Conservation (phyloP, 805 yeast genomes). For the Lipomyces sp. region DNA sequence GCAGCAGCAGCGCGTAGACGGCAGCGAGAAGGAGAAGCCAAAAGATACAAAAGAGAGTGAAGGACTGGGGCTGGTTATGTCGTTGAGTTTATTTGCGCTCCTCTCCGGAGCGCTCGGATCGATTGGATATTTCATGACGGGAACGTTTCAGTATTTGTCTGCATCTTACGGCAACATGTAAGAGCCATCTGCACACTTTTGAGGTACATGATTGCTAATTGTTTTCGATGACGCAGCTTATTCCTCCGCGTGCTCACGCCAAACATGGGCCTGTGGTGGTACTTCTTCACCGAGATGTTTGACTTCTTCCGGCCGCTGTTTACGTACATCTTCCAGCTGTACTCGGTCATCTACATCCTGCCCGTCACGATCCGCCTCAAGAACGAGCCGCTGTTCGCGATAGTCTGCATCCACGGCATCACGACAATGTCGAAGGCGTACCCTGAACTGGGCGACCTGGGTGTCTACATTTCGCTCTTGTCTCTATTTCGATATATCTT, state of each 20-base stretch:
- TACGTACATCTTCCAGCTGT: slow-evolving; percentile 77
- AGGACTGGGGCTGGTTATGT: slow-evolving; percentile 1
- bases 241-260: slow-evolving; percentile 61
- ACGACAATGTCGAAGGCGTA: slow-evolving; percentile 72
- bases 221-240: slow-evolving; percentile 1
- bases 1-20: slow-evolving; percentile 1
- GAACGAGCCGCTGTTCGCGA: slow-evolving; percentile 57
- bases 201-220: no score
- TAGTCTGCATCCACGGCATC: slow-evolving; percentile 48
- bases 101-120: slow-evolving; percentile 25
- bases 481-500: slow-evolving; percentile 47
- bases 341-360: slow-evolving; percentile 58
- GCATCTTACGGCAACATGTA: slow-evolving; percentile 52
- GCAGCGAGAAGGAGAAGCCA: not conserved
- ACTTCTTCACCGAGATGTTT: slow-evolving; percentile 92
- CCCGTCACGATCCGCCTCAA: slow-evolving; percentile 67
- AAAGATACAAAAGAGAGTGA: not conserved
- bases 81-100: slow-evolving; percentile 3
- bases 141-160: slow-evolving; percentile 42
- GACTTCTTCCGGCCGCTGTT: slow-evolving; percentile 83
- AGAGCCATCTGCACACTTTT: no score
- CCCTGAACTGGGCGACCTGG: slow-evolving; percentile 79
- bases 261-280: slow-evolving; percentile 98
- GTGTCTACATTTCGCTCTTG: slow-evolving; percentile 48
- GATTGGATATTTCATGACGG: slow-evolving; percentile 35